Percentiles rank a stretch among this genome's conserved stretches.
These are phyloP conservation scores for Eucalyptus erythrocorys DNA, from an alignment of 345 rosid genomes.

Conservation along the genomic window DNA sequence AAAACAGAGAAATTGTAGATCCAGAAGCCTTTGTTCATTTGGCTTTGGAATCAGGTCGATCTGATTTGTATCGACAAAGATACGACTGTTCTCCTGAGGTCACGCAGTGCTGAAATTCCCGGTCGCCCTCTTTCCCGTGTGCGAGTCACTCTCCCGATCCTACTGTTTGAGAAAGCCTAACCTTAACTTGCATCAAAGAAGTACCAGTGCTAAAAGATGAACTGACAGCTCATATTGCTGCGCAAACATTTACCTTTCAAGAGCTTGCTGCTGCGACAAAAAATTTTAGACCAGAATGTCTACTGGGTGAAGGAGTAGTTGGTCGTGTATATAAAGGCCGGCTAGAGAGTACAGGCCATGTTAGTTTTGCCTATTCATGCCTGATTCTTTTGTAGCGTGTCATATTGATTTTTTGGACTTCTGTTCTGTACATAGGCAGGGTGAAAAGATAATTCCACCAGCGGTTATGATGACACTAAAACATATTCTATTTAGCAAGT, in stretches of 20 bases:
- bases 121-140: no score
- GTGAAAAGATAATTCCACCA: not conserved
- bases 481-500: not conserved
- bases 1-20: no score
- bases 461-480: not conserved
- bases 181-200: no score
- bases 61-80: no score
- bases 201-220: constrained; percentile 54
- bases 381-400: not conserved
- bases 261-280: constrained; percentile 93
- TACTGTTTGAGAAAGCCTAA: no score
- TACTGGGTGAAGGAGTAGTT: constrained; percentile 93
- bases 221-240: constrained; percentile 65
- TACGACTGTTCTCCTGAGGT: no score
- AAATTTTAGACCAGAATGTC: constrained; percentile 70
- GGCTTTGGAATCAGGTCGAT: no score
- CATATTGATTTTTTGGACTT: not conserved
- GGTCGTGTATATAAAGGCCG: constrained; percentile 93
- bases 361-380: not conserved
- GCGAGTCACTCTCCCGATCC: no score
- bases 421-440: not conserved
- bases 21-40: no score
- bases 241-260: constrained; percentile 82
- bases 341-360: constrained; percentile 90
- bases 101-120: no score